Conservation (phyloP, 1,139 yeast genomes). For the Pneumocystis sp. region DNA sequence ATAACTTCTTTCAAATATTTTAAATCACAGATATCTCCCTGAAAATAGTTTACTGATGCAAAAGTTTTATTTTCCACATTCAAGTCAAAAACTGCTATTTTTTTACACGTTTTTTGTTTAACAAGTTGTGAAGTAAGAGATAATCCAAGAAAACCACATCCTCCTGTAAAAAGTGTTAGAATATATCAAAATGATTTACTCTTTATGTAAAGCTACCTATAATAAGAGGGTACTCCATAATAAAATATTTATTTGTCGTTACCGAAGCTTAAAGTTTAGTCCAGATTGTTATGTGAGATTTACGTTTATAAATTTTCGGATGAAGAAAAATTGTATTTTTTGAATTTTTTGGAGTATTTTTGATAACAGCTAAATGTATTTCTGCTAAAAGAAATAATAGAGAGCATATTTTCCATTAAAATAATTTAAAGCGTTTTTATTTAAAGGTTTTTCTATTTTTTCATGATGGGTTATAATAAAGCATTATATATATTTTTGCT, state of each 20-base stretch:
- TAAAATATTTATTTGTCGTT: not conserved
- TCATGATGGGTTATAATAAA: not conserved
- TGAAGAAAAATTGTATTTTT: not conserved
- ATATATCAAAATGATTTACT: not conserved
- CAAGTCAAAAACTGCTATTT: slow-evolving; percentile 63
- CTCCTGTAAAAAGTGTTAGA: slow-evolving; percentile 42
- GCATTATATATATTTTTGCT: not conserved
- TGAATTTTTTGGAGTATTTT: not conserved
- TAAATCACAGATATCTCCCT: slow-evolving; percentile 73
- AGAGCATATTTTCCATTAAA: no score
- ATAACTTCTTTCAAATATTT: slow-evolving; percentile 57
- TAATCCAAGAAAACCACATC: slow-evolving; percentile 87
- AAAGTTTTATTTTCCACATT: slow-evolving; percentile 45
- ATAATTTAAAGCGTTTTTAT: not conserved
- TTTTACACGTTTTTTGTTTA: slow-evolving; percentile 40
- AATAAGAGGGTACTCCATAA: not conserved
- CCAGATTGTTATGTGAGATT: no score
- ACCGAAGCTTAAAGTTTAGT: not conserved
- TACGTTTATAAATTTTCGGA: not conserved
- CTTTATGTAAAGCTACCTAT: not conserved
- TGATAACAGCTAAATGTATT: not conserved
- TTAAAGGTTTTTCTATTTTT: no score
- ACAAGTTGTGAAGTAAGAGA: slow-evolving; percentile 77
- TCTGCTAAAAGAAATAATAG: not conserved
- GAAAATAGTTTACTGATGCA: slow-evolving; percentile 55